phyloP scores from a whole-genome alignment of 352 stramenopile genomes.

The Globisporangium takayamanum region DNA sequence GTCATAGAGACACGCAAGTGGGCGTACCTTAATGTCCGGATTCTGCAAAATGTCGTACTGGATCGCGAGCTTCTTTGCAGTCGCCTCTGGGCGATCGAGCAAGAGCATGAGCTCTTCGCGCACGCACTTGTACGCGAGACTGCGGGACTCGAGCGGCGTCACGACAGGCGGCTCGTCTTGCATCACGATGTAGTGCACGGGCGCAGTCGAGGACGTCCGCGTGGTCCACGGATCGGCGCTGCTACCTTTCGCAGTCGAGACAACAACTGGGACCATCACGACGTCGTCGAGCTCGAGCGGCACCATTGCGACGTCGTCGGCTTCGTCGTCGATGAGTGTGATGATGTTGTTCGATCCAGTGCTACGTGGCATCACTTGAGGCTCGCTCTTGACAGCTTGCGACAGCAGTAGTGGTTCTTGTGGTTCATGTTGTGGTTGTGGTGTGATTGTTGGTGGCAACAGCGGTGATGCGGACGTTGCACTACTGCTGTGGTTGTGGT shows the following conservation, averaged over 20 bases:
- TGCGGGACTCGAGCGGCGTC: slow-evolving; percentile 37
- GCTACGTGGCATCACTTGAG: not conserved
- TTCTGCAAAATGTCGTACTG: slow-evolving; percentile 62
- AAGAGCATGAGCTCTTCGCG: slow-evolving; percentile 47
- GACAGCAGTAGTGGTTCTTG: not conserved
- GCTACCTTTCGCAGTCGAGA: not conserved
- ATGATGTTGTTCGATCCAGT: slow-evolving; percentile 14
- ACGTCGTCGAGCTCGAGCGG: slow-evolving; percentile 22
- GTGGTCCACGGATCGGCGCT: not conserved
- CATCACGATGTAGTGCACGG: slow-evolving; percentile 47
- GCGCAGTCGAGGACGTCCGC: not conserved
- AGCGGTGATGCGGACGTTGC: not conserved
- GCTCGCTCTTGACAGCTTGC: slow-evolving; percentile 12
- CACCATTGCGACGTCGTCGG: slow-evolving; percentile 31
- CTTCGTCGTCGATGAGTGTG: slow-evolving; percentile 33
- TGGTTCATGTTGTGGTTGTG: not conserved
- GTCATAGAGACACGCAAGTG: not conserved
- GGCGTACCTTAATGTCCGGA: slow-evolving; percentile 33
- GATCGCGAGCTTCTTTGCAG: slow-evolving; percentile 30
- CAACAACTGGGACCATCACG: slow-evolving; percentile 10
- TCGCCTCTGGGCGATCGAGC: slow-evolving; percentile 38
- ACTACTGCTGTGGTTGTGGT: not conserved
- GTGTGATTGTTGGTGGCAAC: not conserved
- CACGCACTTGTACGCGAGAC: slow-evolving; percentile 51
- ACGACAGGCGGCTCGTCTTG: slow-evolving; percentile 18